Evolutionary conservation across 306 rosid species (phyloP), one percentile per base, ranked within the genome.

Genomic region (Vicia villosa): DNA sequence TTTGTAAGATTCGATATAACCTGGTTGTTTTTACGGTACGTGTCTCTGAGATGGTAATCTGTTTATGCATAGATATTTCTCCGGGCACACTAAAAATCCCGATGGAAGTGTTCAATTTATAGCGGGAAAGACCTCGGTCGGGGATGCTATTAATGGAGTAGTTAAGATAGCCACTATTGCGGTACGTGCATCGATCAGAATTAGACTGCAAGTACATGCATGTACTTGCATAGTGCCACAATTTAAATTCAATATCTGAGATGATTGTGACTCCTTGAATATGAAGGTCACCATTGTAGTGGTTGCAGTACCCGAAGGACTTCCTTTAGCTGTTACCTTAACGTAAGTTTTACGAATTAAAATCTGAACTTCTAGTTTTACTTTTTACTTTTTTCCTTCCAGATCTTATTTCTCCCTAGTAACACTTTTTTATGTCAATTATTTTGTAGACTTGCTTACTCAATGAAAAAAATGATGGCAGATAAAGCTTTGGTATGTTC

Each of bases 271-370:
- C 45, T 50, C 40, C 22, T 22, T 28, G 72, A 72, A 52, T 74
- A 66, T 83, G 42, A 79, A 95, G 99, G 99, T 95, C 58, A 91
- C 99, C 34, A 95, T 95, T 49, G 96, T 91, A 4, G 97, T 95
- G 57, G 99, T 95, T 87, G 99, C 96, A 12, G 99, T 95, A 65
- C 96, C 97, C 8, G 99, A 95, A 83, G 99, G 97, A 66, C 97
- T 95, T 17, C 99, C 99, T 14, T 80, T 95, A 34, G 97, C 97
- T 24, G 99, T 95, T 46, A 95, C 99, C 71, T 87, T 95, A 41
- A 95, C 97, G 99, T 95, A 85, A 86, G 96, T 79, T 8, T 64
- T 79, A 51, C 38, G 38, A 34, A 34, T 7, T 65, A n/a, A 21
- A 69, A 37, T 30, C 3, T 46, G 20, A 63, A 30, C 47, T 28